phyloP scores from a whole-genome alignment of 1,284 basidiomycete species.

The Malassezia cuniculi region DNA sequence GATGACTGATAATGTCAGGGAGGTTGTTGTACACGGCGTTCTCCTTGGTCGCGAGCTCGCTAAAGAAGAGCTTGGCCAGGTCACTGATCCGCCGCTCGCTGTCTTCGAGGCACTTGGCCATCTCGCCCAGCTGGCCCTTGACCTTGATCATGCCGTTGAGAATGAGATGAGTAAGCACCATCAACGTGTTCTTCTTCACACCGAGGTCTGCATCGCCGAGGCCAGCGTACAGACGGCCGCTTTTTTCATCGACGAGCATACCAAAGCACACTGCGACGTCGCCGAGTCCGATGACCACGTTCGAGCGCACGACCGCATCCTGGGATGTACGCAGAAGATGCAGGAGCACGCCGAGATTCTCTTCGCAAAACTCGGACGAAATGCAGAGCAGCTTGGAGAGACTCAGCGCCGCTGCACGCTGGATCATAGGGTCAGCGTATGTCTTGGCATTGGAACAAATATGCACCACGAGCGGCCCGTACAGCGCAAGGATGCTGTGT shows the following conservation, averaged over 20 bases:
- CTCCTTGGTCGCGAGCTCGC: constrained; percentile 84
- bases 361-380: constrained; percentile 82
- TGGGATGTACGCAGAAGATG: constrained; percentile 80
- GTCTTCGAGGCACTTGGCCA: constrained; percentile 97
- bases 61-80: constrained; percentile 92
- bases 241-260: constrained; percentile 91
- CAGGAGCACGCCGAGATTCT: constrained; percentile 75
- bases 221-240: constrained; percentile 84
- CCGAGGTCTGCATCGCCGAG: constrained; percentile 70
- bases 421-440: constrained; percentile 56
- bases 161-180: constrained; percentile 95
- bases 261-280: constrained; percentile 95
- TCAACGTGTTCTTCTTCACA: constrained; percentile 97
- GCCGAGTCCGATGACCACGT: constrained; percentile 91
- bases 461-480: constrained; percentile 75
- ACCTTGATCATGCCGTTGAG: constrained; percentile 99
- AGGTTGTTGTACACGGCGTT: constrained; percentile 98
- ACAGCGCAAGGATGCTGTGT: constrained; percentile 69
- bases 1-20: constrained; percentile 55
- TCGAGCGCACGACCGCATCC: constrained; percentile 77
- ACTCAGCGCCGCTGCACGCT: constrained; percentile 72
- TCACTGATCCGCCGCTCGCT: constrained; percentile 76
- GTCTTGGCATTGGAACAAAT: constrained; percentile 59
- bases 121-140: constrained; percentile 95
- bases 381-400: constrained; percentile 96